phyloP scores from a whole-genome alignment of 1,284 basidiomycete genomes.

The Spongispora temasekensis region DNA sequence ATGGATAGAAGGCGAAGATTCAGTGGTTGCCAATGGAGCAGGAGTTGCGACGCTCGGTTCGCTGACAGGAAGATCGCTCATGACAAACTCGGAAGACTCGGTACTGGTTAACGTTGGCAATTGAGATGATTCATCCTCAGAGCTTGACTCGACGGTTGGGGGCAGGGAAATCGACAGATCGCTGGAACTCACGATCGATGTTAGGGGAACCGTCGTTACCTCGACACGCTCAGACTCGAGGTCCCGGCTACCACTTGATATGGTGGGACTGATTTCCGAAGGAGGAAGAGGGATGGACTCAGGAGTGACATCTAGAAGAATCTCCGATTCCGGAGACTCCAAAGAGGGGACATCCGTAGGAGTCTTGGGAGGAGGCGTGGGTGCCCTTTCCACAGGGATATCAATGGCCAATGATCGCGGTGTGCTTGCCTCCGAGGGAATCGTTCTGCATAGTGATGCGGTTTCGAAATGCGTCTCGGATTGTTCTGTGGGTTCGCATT shows the following conservation, averaged over 20 bases:
- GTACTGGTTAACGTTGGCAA: constrained; percentile 23
- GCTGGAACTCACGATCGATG: constrained; percentile 22
- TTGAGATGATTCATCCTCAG: constrained; percentile 23
- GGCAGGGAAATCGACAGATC: constrained; percentile 30
- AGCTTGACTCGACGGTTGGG: constrained; percentile 25
- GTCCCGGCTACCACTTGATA: constrained; percentile 25
- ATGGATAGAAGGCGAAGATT: constrained; percentile 40
- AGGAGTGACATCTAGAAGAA: constrained; percentile 31
- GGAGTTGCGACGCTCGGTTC: constrained; percentile 30
- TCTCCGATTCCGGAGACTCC: constrained; percentile 30
- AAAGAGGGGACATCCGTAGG: constrained; percentile 33
- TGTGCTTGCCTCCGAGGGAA: constrained; percentile 43
- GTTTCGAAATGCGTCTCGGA: constrained; percentile 57
- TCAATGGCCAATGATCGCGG: constrained; percentile 38
- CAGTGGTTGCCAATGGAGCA: constrained; percentile 24
- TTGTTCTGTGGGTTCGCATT: constrained; percentile 39
- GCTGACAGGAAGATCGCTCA: constrained; percentile 29
- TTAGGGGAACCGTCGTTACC: constrained; percentile 8
- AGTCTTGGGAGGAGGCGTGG: constrained; percentile 33
- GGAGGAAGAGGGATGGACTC: constrained; percentile 42
- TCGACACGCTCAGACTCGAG: constrained; percentile 26
- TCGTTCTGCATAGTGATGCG: constrained; percentile 45
- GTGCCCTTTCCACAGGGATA: constrained; percentile 22
- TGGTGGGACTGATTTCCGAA: constrained; percentile 38
- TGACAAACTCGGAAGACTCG: constrained; percentile 37